These are phyloP conservation scores for Metschnikowia lochheadii DNA, from an alignment of 805 yeast genomes.

Conservation along the genomic window DNA sequence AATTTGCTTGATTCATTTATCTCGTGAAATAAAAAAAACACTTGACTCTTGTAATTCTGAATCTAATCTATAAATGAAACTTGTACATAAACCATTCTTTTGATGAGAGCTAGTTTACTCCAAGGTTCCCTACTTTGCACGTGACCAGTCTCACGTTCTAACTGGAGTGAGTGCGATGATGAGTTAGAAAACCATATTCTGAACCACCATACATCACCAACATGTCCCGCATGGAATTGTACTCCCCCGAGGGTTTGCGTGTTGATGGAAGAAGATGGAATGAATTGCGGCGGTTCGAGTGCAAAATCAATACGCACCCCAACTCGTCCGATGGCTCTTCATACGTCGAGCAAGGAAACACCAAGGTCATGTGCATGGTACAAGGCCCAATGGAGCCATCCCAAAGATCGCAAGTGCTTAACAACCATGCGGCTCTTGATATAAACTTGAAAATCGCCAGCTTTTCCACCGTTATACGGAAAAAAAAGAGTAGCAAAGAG, in stretches of 20 bases:
- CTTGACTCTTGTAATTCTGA: too few species aligned
- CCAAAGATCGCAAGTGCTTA: constrained; percentile 46
- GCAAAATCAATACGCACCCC: constrained; percentile 85
- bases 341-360: constrained; percentile 85
- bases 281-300: constrained; percentile 77
- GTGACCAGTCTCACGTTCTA: constrained; percentile 5
- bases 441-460: constrained; percentile 73
- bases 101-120: too few species aligned
- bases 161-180: constrained; percentile 1
- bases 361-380: constrained; percentile 80
- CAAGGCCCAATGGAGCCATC: constrained; percentile 89
- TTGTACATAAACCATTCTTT: too few species aligned
- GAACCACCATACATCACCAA: not conserved
- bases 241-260: constrained; percentile 93
- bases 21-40: too few species aligned
- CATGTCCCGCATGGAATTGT: constrained; percentile 73
- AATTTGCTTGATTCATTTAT: too few species aligned
- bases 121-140: not conserved
- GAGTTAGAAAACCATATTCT: constrained; percentile 1
- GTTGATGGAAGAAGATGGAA: constrained; percentile 95
- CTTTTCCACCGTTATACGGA: constrained; percentile 73
- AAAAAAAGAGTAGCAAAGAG: constrained; percentile 65
- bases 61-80: too few species aligned
- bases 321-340: constrained; percentile 89
- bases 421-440: constrained; percentile 52